phyloP scores from a whole-genome alignment of 805 yeast species.

The Metschnikowia sp. region DNA sequence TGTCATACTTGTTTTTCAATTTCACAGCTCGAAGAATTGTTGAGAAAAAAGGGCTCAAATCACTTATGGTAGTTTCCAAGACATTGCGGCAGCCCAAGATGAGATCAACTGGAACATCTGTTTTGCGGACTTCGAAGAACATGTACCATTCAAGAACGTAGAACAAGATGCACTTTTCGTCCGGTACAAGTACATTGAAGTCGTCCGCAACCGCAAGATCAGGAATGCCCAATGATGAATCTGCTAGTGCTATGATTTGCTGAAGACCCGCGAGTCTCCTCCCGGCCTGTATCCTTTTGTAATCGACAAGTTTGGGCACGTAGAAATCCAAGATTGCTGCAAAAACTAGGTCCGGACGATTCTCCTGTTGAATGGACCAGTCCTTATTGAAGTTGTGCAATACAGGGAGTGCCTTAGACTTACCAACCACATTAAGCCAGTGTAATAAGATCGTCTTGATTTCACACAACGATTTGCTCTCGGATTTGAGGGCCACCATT shows the following conservation, averaged over 20 bases:
- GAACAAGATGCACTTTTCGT: conserved; percentile 57
- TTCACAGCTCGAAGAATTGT: conserved; percentile 14
- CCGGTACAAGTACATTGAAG: conserved; percentile 47
- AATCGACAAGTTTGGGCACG: conserved; percentile 17
- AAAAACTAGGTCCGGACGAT: conserved; percentile 45
- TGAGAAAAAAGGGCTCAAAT: conserved; percentile 7
- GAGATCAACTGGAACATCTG: neutral
- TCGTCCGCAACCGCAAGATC: conserved; percentile 54
- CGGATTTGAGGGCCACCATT: conserved; percentile 20
- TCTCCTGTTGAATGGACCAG: conserved; percentile 49
- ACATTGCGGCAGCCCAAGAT: neutral
- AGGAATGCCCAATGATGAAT: conserved; percentile 46
- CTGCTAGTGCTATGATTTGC: conserved; percentile 41
- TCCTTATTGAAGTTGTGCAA: conserved; percentile 50
- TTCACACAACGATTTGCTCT: conserved; percentile 26
- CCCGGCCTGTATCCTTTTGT: conserved; percentile 23
- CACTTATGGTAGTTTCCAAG: neutral
- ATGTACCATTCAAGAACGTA: conserved; percentile 60
- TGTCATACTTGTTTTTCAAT: conserved; percentile 30
- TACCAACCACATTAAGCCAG: conserved; percentile 48
- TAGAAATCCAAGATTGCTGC: conserved; percentile 34
- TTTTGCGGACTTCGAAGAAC: conserved; percentile 22
- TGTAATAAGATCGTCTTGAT: conserved; percentile 33
- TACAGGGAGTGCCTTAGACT: conserved; percentile 19
- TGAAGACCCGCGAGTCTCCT: conserved; percentile 14